Conservation (phyloP, 1,284 basidiomycete genomes). For the Ustilago shanxiensis region DNA sequence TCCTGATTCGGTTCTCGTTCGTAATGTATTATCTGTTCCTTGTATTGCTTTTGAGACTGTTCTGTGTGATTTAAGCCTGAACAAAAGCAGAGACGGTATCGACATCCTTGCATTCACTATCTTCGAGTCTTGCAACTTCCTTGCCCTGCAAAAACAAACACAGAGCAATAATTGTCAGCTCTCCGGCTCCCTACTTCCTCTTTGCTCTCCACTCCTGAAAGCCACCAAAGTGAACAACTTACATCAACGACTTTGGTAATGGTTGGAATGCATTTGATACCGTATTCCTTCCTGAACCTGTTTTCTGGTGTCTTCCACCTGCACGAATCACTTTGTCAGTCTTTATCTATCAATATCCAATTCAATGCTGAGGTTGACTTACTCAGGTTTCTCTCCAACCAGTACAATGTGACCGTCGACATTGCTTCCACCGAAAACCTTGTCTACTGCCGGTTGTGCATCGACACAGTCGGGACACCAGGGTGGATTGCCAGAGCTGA, state of each 20-base stretch:
- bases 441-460: slow-evolving; percentile 41
- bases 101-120: slow-evolving; percentile 44
- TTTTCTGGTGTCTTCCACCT: slow-evolving; percentile 53
- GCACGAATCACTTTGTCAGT: background rate
- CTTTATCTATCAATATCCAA: too few species aligned
- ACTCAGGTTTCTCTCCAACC: slow-evolving; percentile 50
- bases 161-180: background rate
- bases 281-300: slow-evolving; percentile 41
- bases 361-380: slow-evolving; percentile 1
- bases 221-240: too few species aligned
- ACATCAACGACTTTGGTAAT: slow-evolving; percentile 47
- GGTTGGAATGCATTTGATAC: slow-evolving; percentile 50
- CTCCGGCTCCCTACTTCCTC: too few species aligned
- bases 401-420: slow-evolving; percentile 42
- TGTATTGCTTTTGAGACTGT: background rate
- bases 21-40: background rate
- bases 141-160: slow-evolving; percentile 35
- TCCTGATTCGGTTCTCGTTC: background rate
- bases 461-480: slow-evolving; percentile 62
- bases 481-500: slow-evolving; percentile 52
- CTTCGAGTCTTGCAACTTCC: slow-evolving; percentile 50
- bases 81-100: slow-evolving; percentile 39
- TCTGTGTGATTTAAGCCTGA: background rate
- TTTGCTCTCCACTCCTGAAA: too few species aligned
- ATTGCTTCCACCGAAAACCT: slow-evolving; percentile 35